Base-by-base conservation (phyloP, 495 filamentous ascomycete genomes). In the Aspergillus nidulans region DNA sequence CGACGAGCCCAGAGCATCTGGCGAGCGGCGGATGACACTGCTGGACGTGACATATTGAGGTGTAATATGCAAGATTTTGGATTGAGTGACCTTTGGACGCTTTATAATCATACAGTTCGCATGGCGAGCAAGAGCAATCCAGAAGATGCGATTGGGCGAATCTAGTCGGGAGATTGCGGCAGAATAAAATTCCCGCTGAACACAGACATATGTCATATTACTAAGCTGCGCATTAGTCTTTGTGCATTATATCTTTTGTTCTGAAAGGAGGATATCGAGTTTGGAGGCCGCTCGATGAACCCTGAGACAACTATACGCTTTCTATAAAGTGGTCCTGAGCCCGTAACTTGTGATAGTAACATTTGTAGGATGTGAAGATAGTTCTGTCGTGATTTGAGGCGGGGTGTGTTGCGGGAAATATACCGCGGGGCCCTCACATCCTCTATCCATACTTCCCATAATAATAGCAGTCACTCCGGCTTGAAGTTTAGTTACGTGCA, bases 61-160 rank as follows among this genome's bases (percentile, higher is more conserved):
- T 26, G 15, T 15, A 19, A 46, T 18, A n/a, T 2, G 36, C 19
- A 12, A 18, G 49, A 32, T 23, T 16, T 39, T 52, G 32, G 18
- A 45, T 45, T 18, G 24, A 46, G 51, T 19, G 26, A 36, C 46
- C 36, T 20, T 53, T 59, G 44, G 52, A 59, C 32, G 52, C 32
- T 53, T 52, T 46, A 48, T 63, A 57, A 59, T 65, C 60, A 60
- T 53, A 55, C 51, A 60, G 53, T 55, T 34, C 19, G n/a, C 24
- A 38, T 49, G 30, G 26, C 18, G 43, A 44, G 48, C 20, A 24
- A 53, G 56, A 61, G 46, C 42, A 57, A 57, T 67, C 57, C 48
- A 52, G 53, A 56, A 56, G 63, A 66, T 57, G 51, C 41, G 41
- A 74, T 73, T 75, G 72, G 72, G 56, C 58, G 55, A 48, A 30